A percentile compares a stretch with the other conserved stretches of the same genome.
phyloP scores from a whole-genome alignment of 495 filamentous ascomycete genomes.

The Physcia stellaris region DNA sequence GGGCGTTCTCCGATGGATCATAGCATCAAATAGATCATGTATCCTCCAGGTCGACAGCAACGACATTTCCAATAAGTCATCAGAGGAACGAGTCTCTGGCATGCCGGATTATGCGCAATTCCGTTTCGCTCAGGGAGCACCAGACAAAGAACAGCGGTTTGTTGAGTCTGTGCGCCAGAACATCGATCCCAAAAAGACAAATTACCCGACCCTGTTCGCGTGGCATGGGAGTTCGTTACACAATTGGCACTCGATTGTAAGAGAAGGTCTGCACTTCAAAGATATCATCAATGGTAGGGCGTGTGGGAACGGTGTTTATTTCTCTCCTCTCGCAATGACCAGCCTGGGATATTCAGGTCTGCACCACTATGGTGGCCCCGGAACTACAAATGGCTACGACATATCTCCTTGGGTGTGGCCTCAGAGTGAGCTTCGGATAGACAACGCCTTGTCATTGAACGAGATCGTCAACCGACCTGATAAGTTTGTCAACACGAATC shows the following conservation, averaged over 20 bases:
- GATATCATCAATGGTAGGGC: constrained; percentile 47
- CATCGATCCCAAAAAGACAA: constrained; percentile 22
- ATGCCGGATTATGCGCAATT: constrained; percentile 69
- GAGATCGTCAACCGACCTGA: constrained; percentile 71
- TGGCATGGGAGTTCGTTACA: constrained; percentile 65
- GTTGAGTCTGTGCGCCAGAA: constrained; percentile 43
- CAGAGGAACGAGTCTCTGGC: constrained; percentile 42
- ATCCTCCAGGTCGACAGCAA: constrained; percentile 56
- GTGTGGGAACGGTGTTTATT: constrained; percentile 73
- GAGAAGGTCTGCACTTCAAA: constrained; percentile 66
- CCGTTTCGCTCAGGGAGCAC: constrained; percentile 74
- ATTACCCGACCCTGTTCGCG: constrained; percentile 61
- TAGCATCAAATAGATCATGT: constrained; percentile 79
- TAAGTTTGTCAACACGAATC: constrained; percentile 39
- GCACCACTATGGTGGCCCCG: background rate
- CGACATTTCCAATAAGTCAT: constrained; percentile 5
- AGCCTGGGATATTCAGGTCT: constrained; percentile 42
- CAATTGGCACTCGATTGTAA: constrained; percentile 89
- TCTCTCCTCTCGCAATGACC: constrained; percentile 40
- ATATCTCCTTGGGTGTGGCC: constrained; percentile 39
- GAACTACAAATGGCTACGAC: background rate
- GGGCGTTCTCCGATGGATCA: constrained; percentile 71
- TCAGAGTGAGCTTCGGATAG: constrained; percentile 44
- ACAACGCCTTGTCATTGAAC: constrained; percentile 57
- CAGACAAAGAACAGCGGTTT: constrained; percentile 83